Percentiles rank a stretch among this genome's conserved stretches.
phyloP scores from a whole-genome alignment of 495 filamentous ascomycete genomes.

The Penicillium egyptiacum region DNA sequence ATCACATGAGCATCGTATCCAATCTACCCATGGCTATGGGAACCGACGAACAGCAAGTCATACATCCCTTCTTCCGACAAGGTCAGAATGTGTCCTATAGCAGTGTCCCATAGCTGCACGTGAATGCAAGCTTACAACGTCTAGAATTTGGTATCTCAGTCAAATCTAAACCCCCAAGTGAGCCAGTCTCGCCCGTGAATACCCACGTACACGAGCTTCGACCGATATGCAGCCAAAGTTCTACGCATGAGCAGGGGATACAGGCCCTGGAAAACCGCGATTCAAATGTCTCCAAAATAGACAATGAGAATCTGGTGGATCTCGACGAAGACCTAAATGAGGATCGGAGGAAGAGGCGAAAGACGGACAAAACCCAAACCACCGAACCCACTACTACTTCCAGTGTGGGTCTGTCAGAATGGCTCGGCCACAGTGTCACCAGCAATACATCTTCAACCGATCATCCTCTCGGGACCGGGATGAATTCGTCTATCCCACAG shows the following conservation, averaged over 20 bases:
- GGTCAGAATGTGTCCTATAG: constrained; percentile 24
- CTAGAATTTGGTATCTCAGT: constrained; percentile 25
- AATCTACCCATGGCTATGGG: constrained; percentile 41
- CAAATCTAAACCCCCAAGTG: constrained; percentile 14
- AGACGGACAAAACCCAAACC: constrained; percentile 40
- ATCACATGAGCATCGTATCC: constrained; percentile 30
- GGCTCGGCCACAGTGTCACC: constrained; percentile 19
- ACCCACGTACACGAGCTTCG: neutral
- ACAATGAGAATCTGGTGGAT: neutral
- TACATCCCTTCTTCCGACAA: constrained; percentile 48
- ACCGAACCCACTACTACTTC: constrained; percentile 11
- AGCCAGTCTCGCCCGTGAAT: constrained; percentile 4
- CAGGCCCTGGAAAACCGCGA: neutral
- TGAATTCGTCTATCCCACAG: neutral
- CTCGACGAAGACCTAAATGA: constrained; percentile 45
- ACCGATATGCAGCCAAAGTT: constrained; percentile 3
- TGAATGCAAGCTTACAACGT: constrained; percentile 17
- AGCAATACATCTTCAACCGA: neutral
- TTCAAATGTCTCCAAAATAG: neutral
- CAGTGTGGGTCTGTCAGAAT: constrained; percentile 19
- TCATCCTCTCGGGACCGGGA: neutral
- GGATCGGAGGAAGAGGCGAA: constrained; percentile 51
- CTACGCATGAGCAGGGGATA: neutral
- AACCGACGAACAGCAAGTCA: constrained; percentile 39
- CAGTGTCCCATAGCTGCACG: neutral